phyloP scores from a whole-genome alignment of 1,284 basidiomycete genomes.

The Cerrena zonata region DNA sequence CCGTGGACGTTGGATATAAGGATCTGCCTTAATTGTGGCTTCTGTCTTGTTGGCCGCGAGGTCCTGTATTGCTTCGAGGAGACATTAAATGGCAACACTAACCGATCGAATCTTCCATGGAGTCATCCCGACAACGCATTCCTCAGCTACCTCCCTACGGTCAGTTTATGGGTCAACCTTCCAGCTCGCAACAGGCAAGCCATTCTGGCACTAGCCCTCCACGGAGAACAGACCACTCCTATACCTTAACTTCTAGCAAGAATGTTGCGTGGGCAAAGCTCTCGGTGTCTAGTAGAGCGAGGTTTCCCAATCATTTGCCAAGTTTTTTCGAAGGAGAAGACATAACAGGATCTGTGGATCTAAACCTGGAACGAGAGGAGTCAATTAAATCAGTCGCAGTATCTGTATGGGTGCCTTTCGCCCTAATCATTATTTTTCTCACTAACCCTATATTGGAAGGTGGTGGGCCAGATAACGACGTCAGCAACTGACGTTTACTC shows the following conservation, averaged over 20 bases:
- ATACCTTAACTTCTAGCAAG: slow-evolving; percentile 1
- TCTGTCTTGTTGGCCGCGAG: background rate
- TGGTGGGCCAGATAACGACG: slow-evolving; percentile 21
- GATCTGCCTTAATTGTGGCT: background rate
- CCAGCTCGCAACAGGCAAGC: background rate
- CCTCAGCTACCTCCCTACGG: background rate
- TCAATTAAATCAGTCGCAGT: slow-evolving; percentile 40
- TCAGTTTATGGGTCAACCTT: background rate
- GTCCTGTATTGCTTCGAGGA: background rate
- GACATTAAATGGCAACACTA: background rate
- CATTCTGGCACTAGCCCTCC: background rate
- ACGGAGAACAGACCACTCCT: slow-evolving; percentile 2
- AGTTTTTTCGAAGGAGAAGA: slow-evolving; percentile 41
- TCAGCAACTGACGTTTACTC: slow-evolving; percentile 37
- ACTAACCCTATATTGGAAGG: slow-evolving; percentile 9
- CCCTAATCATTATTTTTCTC: background rate
- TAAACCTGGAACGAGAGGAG: slow-evolving; percentile 42
- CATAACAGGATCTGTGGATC: slow-evolving; percentile 40
- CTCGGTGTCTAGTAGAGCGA: slow-evolving; percentile 17
- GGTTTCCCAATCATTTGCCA: slow-evolving; percentile 25
- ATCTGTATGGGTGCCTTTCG: slow-evolving; percentile 23
- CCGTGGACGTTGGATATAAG: background rate
- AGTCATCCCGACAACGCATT: background rate
- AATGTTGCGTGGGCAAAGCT: slow-evolving; percentile 16
- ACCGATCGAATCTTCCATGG: background rate